Conservation (phyloP, 2,329 filamentous ascomycete genomes). For the Bipolaris zeicola region DNA sequence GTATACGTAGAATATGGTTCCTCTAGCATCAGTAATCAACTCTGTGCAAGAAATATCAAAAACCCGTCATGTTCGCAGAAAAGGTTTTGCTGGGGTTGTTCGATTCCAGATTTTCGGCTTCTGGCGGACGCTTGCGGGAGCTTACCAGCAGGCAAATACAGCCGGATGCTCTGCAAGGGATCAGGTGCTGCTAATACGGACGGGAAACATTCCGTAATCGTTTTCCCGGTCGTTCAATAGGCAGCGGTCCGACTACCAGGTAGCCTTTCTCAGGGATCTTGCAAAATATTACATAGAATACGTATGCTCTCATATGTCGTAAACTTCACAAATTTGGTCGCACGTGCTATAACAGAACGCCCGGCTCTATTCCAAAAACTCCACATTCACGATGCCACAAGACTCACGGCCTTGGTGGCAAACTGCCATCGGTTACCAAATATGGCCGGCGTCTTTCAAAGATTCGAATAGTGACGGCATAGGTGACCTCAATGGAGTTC, state of each 20-base stretch:
- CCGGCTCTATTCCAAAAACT: background rate
- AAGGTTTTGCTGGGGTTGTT: too few relatives aligned
- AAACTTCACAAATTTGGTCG: background rate
- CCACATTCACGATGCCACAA: background rate
- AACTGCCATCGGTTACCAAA: slow-evolving; percentile 9
- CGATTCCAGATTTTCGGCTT: too few relatives aligned
- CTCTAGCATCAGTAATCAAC: too few relatives aligned
- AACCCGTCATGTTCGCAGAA: too few relatives aligned
- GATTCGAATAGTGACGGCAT: slow-evolving; percentile 61
- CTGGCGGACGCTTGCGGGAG: too few relatives aligned
- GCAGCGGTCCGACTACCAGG: background rate
- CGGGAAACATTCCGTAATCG: too few relatives aligned
- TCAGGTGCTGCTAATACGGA: too few relatives aligned
- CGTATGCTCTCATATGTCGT: background rate
- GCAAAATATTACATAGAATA: background rate
- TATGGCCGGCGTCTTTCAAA: slow-evolving; percentile 49
- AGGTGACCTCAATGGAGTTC: slow-evolving; percentile 57
- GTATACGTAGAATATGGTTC: too few relatives aligned
- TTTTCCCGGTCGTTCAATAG: background rate
- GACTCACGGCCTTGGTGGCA: background rate
- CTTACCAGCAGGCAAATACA: too few relatives aligned
- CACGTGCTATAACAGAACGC: background rate
- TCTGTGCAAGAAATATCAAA: too few relatives aligned
- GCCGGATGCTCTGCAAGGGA: too few relatives aligned
- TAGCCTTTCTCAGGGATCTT: background rate